Conservation (phyloP, 2,329 filamentous ascomycete species). For the Keithomyces neogunnii region DNA sequence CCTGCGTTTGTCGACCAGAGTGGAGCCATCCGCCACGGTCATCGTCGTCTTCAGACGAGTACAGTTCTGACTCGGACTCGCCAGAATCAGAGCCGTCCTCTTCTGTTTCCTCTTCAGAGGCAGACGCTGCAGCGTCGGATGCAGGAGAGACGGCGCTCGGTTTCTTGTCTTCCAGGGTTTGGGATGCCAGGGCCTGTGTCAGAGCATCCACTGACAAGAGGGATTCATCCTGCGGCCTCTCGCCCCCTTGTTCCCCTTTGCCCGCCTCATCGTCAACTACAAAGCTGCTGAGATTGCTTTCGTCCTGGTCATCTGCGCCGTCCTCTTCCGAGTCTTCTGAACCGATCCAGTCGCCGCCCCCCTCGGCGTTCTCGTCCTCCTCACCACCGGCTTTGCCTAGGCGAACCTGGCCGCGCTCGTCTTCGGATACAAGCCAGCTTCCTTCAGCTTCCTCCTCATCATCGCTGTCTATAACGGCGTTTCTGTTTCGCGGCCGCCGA, state of each 20-base stretch:
- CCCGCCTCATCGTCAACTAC: constrained; percentile 41
- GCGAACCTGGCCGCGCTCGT: constrained; percentile 49
- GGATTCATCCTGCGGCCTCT: constrained; percentile 23
- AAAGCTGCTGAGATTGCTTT: constrained; percentile 47
- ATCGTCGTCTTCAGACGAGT: constrained; percentile 22
- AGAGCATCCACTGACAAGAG: constrained; percentile 26
- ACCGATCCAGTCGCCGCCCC: constrained; percentile 70
- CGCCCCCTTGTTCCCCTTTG: constrained; percentile 22
- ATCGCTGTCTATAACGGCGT: constrained; percentile 57
- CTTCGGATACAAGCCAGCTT: constrained; percentile 71
- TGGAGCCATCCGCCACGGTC: constrained; percentile 23
- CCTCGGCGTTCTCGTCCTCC: constrained; percentile 84
- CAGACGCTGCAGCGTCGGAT: constrained; percentile 17
- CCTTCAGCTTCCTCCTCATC: constrained; percentile 63
- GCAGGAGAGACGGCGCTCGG: constrained; percentile 2
- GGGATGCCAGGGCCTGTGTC: constrained; percentile 27
- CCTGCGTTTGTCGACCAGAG: constrained; percentile 19
- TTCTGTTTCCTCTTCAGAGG: constrained; percentile 21
- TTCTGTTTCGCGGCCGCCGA: constrained; percentile 37
- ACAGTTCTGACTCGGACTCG: constrained; percentile 33
- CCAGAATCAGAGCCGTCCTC: constrained; percentile 19
- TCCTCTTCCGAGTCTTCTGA: constrained; percentile 55
- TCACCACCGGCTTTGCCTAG: constrained; percentile 73
- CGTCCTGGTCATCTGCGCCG: constrained; percentile 45
- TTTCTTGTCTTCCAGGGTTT: constrained; percentile 23